A percentile compares a stretch with the other conserved stretches of the same genome.
Evolutionary conservation across 1,284 basidiomycete genomes (phyloP).

Genomic region (Ustilago sp.): DNA sequence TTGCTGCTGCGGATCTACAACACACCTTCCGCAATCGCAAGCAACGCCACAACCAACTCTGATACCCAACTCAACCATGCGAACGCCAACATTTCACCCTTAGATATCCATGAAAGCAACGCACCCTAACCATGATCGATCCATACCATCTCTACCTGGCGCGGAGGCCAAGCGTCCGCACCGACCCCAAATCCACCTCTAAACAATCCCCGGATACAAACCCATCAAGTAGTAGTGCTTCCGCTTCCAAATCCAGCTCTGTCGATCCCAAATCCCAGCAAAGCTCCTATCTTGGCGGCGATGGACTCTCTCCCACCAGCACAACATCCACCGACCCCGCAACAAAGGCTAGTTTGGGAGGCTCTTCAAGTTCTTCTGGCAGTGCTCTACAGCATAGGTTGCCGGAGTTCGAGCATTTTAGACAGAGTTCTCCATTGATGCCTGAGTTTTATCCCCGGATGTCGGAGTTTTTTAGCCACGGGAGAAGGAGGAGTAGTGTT

Average conservation of each 20-base stretch:
- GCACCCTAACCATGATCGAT: conserved; percentile 35
- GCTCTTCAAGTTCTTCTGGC: conserved; percentile 29
- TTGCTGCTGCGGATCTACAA: neutral
- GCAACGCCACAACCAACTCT: neutral
- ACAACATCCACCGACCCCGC: conserved; percentile 28
- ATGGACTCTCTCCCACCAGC: conserved; percentile 31
- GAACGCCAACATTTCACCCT: neutral
- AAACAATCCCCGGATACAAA: neutral
- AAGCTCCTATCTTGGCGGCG: conserved; percentile 34
- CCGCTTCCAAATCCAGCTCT: conserved; percentile 27
- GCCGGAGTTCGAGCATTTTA: conserved; percentile 52
- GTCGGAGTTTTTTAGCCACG: conserved; percentile 50
- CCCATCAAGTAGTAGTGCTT: neutral
- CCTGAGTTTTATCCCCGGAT: conserved; percentile 49
- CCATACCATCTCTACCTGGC: conserved; percentile 42
- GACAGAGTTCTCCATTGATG: conserved; percentile 37
- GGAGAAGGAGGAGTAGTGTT: conserved; percentile 35
- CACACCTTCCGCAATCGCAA: neutral
- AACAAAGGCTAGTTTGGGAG: conserved; percentile 21
- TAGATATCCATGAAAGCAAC: neutral
- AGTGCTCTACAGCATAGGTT: conserved; percentile 35
- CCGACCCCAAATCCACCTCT: conserved; percentile 7
- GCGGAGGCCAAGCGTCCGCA: conserved; percentile 16
- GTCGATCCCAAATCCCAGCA: conserved; percentile 40
- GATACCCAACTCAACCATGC: conserved; percentile 9